Conservation (phyloP, 345 rosid genomes). For the Syzygium jambos region DNA sequence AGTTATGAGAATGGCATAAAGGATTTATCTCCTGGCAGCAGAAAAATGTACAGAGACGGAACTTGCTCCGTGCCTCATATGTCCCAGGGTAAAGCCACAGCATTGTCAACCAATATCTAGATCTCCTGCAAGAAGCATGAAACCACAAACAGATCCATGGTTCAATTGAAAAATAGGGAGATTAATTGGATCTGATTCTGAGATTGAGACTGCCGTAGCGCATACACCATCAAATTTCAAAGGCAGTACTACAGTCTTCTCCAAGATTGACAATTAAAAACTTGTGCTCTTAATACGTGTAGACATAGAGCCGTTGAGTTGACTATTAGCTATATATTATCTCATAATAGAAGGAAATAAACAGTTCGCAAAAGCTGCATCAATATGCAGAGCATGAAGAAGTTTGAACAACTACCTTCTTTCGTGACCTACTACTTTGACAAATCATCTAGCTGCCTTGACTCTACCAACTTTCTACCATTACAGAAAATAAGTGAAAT, state of each 20-base stretch:
- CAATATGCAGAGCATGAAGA: not conserved
- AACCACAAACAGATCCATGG: not conserved
- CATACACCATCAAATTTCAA: not conserved
- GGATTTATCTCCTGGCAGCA: not conserved
- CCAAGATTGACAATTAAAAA: not conserved
- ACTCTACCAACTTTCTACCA: not conserved
- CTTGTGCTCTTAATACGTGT: not conserved
- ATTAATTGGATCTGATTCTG: not conserved
- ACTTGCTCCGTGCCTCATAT: slow-evolving; percentile 45
- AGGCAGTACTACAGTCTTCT: not conserved
- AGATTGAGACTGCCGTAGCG: not conserved
- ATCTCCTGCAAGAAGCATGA: slow-evolving; percentile 35
- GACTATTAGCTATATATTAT: not conserved
- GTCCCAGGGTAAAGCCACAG: slow-evolving; percentile 95
- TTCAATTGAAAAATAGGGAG: not conserved
- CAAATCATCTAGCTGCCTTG: not conserved
- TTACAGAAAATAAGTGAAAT: not conserved
- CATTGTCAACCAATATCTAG: slow-evolving; percentile 56
- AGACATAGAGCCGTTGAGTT: not conserved
- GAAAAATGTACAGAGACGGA: not conserved
- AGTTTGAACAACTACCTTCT: not conserved
- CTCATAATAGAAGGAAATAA: not conserved
- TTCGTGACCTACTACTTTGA: not conserved
- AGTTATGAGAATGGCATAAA: not conserved
- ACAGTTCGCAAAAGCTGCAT: not conserved